Evolutionary conservation across 1,284 basidiomycete species (phyloP).

Genomic region (Ustilago sp.): DNA sequence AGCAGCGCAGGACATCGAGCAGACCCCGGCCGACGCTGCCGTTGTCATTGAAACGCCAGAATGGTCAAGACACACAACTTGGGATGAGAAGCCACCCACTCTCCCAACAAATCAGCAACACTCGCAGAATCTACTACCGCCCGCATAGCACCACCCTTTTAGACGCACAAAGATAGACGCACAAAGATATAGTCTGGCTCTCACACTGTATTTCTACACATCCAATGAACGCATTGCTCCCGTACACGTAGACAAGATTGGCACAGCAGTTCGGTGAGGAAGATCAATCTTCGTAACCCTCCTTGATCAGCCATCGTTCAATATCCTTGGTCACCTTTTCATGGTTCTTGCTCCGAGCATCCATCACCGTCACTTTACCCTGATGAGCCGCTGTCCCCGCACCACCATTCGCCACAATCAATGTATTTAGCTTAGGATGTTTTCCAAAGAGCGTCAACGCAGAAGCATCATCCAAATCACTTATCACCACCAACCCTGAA

Average conservation of each 20-base stretch:
- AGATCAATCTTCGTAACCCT: conserved; percentile 43
- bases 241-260: neutral
- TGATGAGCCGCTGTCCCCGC: conserved; percentile 5
- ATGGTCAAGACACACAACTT: conserved; percentile 31
- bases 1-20: conserved; percentile 10
- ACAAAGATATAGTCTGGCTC: neutral
- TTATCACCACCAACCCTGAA: conserved; percentile 38
- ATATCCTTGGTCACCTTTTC: conserved; percentile 44
- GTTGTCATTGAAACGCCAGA: conserved; percentile 17
- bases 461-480: conserved; percentile 27
- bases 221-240: neutral
- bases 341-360: conserved; percentile 9
- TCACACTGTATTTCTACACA: conserved; percentile 22
- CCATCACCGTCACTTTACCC: conserved; percentile 32
- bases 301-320: conserved; percentile 46
- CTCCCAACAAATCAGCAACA: neutral
- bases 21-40: neutral
- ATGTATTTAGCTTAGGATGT: conserved; percentile 39
- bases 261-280: neutral
- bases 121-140: neutral
- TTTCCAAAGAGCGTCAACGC: conserved; percentile 30
- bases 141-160: neutral
- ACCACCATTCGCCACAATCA: conserved; percentile 38
- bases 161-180: neutral
- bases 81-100: conserved; percentile 18